Evolutionary conservation across 2,329 filamentous ascomycete genomes (phyloP).

Genomic region (Cytospora schulzeri): DNA sequence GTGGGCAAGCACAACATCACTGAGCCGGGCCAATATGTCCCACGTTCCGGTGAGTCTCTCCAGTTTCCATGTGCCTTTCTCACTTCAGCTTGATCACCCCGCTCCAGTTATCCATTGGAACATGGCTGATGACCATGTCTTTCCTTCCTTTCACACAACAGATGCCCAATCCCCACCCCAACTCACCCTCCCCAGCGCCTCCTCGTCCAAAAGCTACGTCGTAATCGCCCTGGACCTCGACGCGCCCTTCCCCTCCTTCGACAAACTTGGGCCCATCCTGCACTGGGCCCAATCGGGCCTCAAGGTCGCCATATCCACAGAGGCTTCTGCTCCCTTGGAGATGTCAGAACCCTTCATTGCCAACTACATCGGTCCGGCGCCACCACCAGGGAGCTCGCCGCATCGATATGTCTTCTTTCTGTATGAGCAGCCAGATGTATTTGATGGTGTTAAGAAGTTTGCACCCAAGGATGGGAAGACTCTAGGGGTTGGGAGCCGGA

Average conservation of each 20-base stretch:
- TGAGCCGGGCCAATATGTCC: slow-evolving; percentile 20
- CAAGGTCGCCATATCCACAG: slow-evolving; percentile 4
- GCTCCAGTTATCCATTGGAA: too few relatives aligned
- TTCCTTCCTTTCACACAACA: not conserved
- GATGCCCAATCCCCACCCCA: slow-evolving; percentile 15
- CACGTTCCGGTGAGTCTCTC: slow-evolving; percentile 13
- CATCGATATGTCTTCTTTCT: slow-evolving; percentile 54
- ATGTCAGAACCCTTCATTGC: slow-evolving; percentile 33
- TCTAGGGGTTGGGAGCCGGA: not conserved
- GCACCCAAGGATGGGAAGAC: slow-evolving; percentile 12
- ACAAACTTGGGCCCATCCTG: slow-evolving; percentile 46
- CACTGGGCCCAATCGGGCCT: slow-evolving; percentile 51
- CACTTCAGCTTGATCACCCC: too few relatives aligned
- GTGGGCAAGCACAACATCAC: slow-evolving; percentile 14
- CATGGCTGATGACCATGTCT: not conserved
- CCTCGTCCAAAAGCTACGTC: slow-evolving; percentile 38
- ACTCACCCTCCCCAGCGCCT: slow-evolving; percentile 10
- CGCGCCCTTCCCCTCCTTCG: slow-evolving; percentile 46
- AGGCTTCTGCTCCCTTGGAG: slow-evolving; percentile 20
- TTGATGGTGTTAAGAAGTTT: slow-evolving; percentile 10
- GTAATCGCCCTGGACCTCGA: slow-evolving; percentile 49
- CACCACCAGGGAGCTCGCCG: slow-evolving; percentile 47
- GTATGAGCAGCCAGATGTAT: slow-evolving; percentile 43
- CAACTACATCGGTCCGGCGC: slow-evolving; percentile 48
- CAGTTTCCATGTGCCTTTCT: not conserved